Evolutionary conservation across 805 yeast genomes (phyloP).

Genomic region (Candida hispaniensis): DNA sequence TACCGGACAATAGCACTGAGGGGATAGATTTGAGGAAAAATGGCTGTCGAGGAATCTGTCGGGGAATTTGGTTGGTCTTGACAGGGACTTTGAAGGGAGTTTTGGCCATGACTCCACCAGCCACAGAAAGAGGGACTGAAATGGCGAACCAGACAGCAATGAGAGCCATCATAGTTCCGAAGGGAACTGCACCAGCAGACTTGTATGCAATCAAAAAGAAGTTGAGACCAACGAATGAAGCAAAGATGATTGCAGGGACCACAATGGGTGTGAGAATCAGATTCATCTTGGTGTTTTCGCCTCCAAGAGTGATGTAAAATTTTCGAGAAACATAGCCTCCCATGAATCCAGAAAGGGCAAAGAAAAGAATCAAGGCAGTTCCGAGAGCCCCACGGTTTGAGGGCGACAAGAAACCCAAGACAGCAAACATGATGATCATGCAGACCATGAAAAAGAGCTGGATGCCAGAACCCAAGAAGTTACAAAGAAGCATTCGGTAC

Average conservation of each 20-base stretch:
- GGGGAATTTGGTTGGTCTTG: constrained; percentile 86
- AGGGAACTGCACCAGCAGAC: constrained; percentile 91
- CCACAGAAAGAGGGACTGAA: constrained; percentile 72
- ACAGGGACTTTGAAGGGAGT: constrained; percentile 59
- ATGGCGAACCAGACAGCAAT: constrained; percentile 75
- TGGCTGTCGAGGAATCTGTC: constrained; percentile 91
- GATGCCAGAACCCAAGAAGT: constrained; percentile 77
- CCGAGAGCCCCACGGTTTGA: constrained; percentile 89
- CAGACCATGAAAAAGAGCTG: constrained; percentile 72
- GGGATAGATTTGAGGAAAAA: constrained; percentile 63
- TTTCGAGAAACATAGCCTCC: constrained; percentile 85
- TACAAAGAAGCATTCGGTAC: constrained; percentile 58
- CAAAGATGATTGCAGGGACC: constrained; percentile 72
- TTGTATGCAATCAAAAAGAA: constrained; percentile 65
- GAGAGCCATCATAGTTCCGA: constrained; percentile 77
- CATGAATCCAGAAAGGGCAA: constrained; percentile 66
- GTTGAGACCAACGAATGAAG: constrained; percentile 57
- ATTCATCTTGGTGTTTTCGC: constrained; percentile 82
- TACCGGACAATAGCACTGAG: constrained; percentile 66
- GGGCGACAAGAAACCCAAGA: constrained; percentile 83
- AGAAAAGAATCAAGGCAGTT: constrained; percentile 78
- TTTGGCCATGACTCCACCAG: constrained; percentile 69
- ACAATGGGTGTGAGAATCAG: constrained; percentile 70
- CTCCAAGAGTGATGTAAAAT: constrained; percentile 80
- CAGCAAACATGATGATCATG: constrained; percentile 67